Evolutionary conservation across 768 basidiomycete species (phyloP).

Genomic region (Tulasnella sp.): DNA sequence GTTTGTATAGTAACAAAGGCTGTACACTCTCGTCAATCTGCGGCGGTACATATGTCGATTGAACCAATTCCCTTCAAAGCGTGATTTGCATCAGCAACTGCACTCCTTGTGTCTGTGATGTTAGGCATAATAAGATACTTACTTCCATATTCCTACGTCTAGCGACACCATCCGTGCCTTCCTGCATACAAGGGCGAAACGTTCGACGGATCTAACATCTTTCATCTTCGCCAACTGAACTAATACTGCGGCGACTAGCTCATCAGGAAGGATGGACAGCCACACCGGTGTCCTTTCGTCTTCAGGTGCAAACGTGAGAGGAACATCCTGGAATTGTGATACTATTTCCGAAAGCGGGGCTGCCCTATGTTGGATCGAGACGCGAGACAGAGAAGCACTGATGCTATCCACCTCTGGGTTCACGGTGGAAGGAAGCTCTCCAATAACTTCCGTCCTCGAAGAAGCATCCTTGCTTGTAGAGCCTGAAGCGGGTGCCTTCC

Average conservation of each 20-base stretch:
- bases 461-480: too few relatives aligned
- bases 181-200: slow-evolving; percentile 59
- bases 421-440: too few relatives aligned
- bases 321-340: slow-evolving; percentile 9
- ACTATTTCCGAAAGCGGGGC: background rate
- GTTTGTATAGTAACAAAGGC: slow-evolving; percentile 37
- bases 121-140: slow-evolving; percentile 1
- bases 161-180: slow-evolving; percentile 62
- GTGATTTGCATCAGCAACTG: background rate
- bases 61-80: slow-evolving; percentile 44
- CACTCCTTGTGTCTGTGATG: too few relatives aligned
- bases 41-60: slow-evolving; percentile 56
- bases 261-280: slow-evolving; percentile 55
- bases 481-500: too few relatives aligned
- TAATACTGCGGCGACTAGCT: slow-evolving; percentile 59
- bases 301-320: slow-evolving; percentile 46
- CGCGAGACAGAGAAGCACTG: too few relatives aligned
- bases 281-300: slow-evolving; percentile 46
- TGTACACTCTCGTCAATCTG: slow-evolving; percentile 46
- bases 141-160: slow-evolving; percentile 69
- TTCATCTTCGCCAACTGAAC: slow-evolving; percentile 30
- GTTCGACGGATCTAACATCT: slow-evolving; percentile 55
- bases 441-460: too few relatives aligned
- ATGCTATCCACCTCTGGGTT: too few relatives aligned
- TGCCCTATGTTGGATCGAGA: too few relatives aligned